Base-by-base conservation (phyloP, 2,329 filamentous ascomycete genomes). In the Thielaviopsis ethacetica region DNA sequence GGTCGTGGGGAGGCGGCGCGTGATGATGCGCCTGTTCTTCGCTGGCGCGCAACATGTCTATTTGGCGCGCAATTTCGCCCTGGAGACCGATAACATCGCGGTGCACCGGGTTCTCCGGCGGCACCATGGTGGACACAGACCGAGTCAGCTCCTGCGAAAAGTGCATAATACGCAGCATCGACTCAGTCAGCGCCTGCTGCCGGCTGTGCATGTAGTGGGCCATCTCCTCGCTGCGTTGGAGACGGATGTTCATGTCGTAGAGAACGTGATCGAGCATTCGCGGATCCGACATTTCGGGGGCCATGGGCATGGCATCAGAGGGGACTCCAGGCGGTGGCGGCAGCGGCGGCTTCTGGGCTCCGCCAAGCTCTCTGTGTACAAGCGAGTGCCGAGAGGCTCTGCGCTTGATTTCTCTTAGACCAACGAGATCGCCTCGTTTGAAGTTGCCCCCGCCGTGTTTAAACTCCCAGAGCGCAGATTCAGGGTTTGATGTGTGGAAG, bases 371-470 rank as follows among this genome's bases (percentile, higher is more conserved):
- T 65, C 91, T 83, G 68, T 97, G 90, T 24, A 96, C 94, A 59
- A 97, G 77, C 24, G 91, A 86, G 72, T 97, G 93, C 62, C 93
- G 81, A 41, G 91, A 97, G 19, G 93, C 91, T 62, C 93, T 82
- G 62, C 93, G 85, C 72, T 96, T 96, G 71, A 98, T 98, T 68
- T 98, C 93, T 51, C 93, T 82, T 62, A 98, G 73, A 7, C 91
- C 90, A 56, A 91, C 84, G 24, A 98, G 75, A 69, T 98, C 91
- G 44, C 93, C 93, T 63, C 91, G 84, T 72, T 95, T 97, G 75
- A 98, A 98, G 69, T 87, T 97, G 57, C 91, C 91, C 67, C 91
- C 94, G 57, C 93, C 93, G 68, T 98, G 93, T 71, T 96, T 97
- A 71, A 98, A 98, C 69, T 98, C 93, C 93, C 93, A 98, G 30